phyloP scores from a whole-genome alignment of 805 yeast genomes.

The Zygoascus flipseniorum region DNA sequence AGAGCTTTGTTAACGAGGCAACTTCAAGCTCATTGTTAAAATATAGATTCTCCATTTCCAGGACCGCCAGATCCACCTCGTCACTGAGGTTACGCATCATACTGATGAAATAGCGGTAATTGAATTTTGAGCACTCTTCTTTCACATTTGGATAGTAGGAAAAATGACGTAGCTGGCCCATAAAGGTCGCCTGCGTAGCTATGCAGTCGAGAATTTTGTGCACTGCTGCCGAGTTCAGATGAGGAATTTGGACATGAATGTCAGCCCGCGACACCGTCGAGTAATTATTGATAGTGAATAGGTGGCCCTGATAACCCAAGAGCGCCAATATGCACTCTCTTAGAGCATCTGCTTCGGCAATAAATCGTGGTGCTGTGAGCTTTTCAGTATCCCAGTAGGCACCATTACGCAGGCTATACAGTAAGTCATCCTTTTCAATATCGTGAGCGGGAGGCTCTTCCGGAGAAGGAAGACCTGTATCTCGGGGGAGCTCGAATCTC shows the following conservation, averaged over 20 bases:
- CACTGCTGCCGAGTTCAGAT: background rate
- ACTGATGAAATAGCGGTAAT: slow-evolving; percentile 8
- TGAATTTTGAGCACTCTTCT: slow-evolving; percentile 6
- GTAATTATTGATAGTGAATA: background rate
- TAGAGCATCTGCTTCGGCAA: slow-evolving; percentile 10
- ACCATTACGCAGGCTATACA: background rate
- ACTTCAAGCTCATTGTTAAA: background rate
- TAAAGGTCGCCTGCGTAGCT: slow-evolving; percentile 3
- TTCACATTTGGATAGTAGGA: slow-evolving; percentile 5
- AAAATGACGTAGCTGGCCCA: slow-evolving; percentile 8
- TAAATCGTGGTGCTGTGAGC: background rate
- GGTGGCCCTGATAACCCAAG: slow-evolving; percentile 8
- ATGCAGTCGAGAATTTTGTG: slow-evolving; percentile 2
- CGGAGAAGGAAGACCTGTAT: background rate
- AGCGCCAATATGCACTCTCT: slow-evolving; percentile 12
- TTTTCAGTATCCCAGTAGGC: slow-evolving; percentile 1
- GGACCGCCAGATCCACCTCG: slow-evolving; percentile 3
- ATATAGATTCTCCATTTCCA: slow-evolving; percentile 6
- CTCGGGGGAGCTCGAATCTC: background rate
- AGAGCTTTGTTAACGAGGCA: slow-evolving; percentile 3
- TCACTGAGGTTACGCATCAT: slow-evolving; percentile 2
- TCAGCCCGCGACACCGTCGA: background rate
- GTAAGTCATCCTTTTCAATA: background rate
- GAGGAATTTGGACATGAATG: background rate
- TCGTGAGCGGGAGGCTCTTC: background rate